Evolutionary conservation across 2,329 filamentous ascomycete species (phyloP), one percentile per base, ranked within the genome.

Genomic region (Thermoascus crustaceus): DNA sequence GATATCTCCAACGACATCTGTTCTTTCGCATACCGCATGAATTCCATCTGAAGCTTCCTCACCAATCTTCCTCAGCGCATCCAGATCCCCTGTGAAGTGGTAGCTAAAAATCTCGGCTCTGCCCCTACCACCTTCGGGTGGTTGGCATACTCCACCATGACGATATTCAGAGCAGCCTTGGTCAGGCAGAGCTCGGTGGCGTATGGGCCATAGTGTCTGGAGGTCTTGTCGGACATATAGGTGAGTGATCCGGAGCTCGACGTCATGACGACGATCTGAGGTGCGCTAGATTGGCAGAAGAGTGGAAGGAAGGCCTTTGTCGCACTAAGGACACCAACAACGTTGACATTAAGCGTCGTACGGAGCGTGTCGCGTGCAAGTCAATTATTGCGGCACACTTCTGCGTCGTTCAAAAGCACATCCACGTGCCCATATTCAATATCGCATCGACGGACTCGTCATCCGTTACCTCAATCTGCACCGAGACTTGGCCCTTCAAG

Each of bases 381-480:
- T n/a, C 20, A 27, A 8, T 30, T 8, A 16, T 21, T 14, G 11
- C 27, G 25, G 6, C 37, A 14, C 34, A 48, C 38, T 10, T 49
- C 51, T 7, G 52, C 49, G 16, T 22, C 51, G 39, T 55, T 55
- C 35, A 55, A 36, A 1, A 52, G 44, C 23, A 53, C 49, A 20
- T 56, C 50, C 4, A 56, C 41, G 5, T 42, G 45, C 16, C 49
- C 77, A 45, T 76, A 73, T 6, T 70, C 70, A 13, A 73, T 66
- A 36, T 69, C 67, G 74, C 64, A 49, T 79, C 68, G 38, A 69
- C 51, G 7, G 50, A 71, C 42, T 64, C 61, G 46, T 69, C 67
- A 7, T 68, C 69, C 13, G 70, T 64, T 18, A 72, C 71, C 9
- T 71, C 70, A 13, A 73, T 62, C n/a, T n/a, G n/a, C n/a, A n/a